Evolutionary conservation across 176 grass and related monocot genomes (phyloP).

Genomic region (Rhynchospora tenuis): DNA sequence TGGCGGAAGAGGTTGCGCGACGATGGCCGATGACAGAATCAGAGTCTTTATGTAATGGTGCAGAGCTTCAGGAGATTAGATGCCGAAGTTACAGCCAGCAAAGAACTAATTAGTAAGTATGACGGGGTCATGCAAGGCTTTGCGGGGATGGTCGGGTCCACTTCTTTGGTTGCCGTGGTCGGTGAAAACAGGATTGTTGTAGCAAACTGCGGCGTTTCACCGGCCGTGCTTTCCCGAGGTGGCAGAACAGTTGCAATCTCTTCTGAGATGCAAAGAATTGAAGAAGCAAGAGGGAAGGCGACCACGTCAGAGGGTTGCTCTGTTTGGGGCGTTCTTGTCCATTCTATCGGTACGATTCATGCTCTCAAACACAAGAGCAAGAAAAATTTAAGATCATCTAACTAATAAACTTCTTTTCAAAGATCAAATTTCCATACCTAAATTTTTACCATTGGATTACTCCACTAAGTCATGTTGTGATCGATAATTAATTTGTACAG

Average conservation of each 20-base stretch:
- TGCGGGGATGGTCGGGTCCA: slow-evolving; percentile 39
- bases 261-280: slow-evolving; percentile 48
- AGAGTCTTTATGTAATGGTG: slow-evolving; percentile 7
- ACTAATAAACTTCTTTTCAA: no score
- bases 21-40: neutral
- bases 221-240: slow-evolving; percentile 54
- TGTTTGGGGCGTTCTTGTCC: slow-evolving; percentile 58
- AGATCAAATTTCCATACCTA: no score
- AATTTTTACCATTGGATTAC: no score
- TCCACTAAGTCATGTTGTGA: no score
- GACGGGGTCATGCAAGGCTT: no score
- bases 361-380: no score
- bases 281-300: slow-evolving; percentile 52
- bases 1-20: slow-evolving; percentile 47
- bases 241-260: slow-evolving; percentile 57
- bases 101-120: neutral
- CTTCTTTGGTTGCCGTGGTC: slow-evolving; percentile 59
- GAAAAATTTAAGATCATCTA: no score
- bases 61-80: slow-evolving; percentile 58
- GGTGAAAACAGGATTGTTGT: slow-evolving; percentile 52
- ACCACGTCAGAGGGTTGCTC: slow-evolving; percentile 60
- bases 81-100: slow-evolving; percentile 33
- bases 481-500: slow-evolving; percentile 6
- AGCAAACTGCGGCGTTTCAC: slow-evolving; percentile 81
- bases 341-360: slow-evolving; percentile 43